Percentiles rank a stretch among this genome's conserved stretches.
Evolutionary conservation across 805 yeast species (phyloP).

Genomic region (Ogataea thermomethanolica): DNA sequence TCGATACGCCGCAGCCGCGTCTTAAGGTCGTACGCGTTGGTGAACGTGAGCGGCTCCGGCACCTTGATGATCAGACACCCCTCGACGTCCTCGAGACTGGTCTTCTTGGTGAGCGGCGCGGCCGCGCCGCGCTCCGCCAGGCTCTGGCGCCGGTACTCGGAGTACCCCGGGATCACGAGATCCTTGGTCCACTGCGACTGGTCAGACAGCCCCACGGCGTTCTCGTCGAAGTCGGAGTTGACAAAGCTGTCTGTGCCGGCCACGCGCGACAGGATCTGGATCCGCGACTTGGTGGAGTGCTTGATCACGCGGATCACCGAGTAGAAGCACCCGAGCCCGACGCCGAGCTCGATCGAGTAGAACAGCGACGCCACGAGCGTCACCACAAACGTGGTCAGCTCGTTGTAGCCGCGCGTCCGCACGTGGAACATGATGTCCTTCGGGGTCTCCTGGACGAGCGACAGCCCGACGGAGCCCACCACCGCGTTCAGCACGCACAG

Average conservation of each 20-base stretch:
- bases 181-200: conserved; percentile 9
- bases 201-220: conserved; percentile 10
- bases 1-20: conserved; percentile 67
- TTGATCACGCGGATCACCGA: conserved; percentile 76
- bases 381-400: conserved; percentile 62
- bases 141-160: conserved; percentile 6
- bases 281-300: conserved; percentile 77
- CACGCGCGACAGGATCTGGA: conserved; percentile 74
- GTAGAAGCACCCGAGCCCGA: conserved; percentile 79
- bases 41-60: conserved; percentile 86
- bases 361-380: conserved; percentile 62
- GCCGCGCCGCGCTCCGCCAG: not conserved
- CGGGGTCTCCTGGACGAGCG: conserved; percentile 82
- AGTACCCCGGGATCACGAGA: conserved; percentile 11
- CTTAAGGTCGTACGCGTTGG: conserved; percentile 76
- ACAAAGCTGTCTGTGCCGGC: conserved; percentile 60
- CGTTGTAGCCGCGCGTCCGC: conserved; percentile 71
- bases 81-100: conserved; percentile 44
- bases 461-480: conserved; percentile 72
- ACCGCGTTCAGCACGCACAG: conserved; percentile 75
- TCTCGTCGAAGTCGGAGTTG: conserved; percentile 59
- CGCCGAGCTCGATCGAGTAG: conserved; percentile 85
- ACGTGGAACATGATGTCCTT: conserved; percentile 70
- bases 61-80: conserved; percentile 76
- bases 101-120: not conserved